Evolutionary conservation across 2,329 filamentous ascomycete genomes (phyloP).

Genomic region (Pyrenophora tritici-repentis): DNA sequence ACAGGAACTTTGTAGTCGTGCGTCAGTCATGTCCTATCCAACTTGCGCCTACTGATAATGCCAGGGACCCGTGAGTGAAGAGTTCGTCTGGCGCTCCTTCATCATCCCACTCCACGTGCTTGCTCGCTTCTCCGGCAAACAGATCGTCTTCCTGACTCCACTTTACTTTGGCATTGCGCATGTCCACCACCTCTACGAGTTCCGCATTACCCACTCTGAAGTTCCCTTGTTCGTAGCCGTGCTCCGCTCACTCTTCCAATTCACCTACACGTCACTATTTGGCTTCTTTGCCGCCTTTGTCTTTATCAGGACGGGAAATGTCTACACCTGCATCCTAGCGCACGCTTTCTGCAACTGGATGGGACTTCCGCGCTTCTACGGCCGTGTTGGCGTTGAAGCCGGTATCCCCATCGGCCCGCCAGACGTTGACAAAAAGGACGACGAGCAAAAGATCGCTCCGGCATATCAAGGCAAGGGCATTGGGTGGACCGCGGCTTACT

Average conservation of each 20-base stretch:
- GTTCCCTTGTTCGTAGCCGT: slow-evolving; percentile 67
- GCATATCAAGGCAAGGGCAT: slow-evolving; percentile 43
- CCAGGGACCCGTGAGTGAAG: slow-evolving; percentile 81
- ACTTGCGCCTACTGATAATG: slow-evolving; percentile 13
- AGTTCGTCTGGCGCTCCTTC: slow-evolving; percentile 88
- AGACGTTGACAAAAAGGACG: slow-evolving; percentile 33
- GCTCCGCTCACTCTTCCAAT: slow-evolving; percentile 77
- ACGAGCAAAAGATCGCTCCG: slow-evolving; percentile 45
- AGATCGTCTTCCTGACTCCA: slow-evolving; percentile 80
- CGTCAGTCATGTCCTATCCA: slow-evolving; percentile 40
- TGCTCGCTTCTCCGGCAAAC: slow-evolving; percentile 56
- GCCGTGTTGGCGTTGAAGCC: slow-evolving; percentile 65
- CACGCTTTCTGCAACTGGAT: slow-evolving; percentile 93
- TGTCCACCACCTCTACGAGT: slow-evolving; percentile 95
- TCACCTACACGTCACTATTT: slow-evolving; percentile 89
- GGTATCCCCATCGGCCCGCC: slow-evolving; percentile 48
- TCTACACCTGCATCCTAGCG: slow-evolving; percentile 74
- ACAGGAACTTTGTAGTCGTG: slow-evolving; percentile 86
- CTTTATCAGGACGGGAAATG: slow-evolving; percentile 81
- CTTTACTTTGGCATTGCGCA: slow-evolving; percentile 93
- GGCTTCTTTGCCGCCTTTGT: slow-evolving; percentile 92
- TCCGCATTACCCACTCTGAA: slow-evolving; percentile 76
- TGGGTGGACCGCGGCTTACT: slow-evolving; percentile 78
- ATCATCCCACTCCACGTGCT: slow-evolving; percentile 82
- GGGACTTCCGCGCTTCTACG: slow-evolving; percentile 86